Evolutionary conservation across 2,329 filamentous ascomycete genomes (phyloP).

Genomic region (Emericellopsis atlantica): DNA sequence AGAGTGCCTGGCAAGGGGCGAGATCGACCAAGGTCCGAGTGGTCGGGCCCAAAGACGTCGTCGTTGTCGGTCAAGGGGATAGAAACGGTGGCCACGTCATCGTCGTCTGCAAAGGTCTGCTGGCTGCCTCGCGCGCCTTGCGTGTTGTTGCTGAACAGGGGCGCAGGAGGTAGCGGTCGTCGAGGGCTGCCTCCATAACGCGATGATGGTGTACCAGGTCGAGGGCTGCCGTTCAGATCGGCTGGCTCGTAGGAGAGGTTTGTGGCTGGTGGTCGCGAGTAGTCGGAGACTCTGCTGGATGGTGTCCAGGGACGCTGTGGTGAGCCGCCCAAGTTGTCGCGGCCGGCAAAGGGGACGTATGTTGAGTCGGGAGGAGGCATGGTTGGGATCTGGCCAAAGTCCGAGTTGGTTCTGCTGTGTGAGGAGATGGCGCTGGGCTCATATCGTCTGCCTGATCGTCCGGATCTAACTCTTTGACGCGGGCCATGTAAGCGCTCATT

Average conservation of each 20-base stretch:
- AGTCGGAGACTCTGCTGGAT: conserved; percentile 41
- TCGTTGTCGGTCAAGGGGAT: conserved; percentile 51
- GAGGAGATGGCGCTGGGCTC: conserved; percentile 38
- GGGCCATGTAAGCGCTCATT: conserved; percentile 3
- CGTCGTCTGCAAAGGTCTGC: conserved; percentile 46
- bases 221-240: conserved; percentile 78
- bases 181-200: conserved; percentile 80
- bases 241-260: conserved; percentile 69
- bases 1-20: conserved; percentile 36
- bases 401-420: conserved; percentile 31
- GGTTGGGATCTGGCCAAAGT: conserved; percentile 41
- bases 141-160: conserved; percentile 52
- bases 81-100: conserved; percentile 42
- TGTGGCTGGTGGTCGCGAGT: conserved; percentile 57
- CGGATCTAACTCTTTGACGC: conserved; percentile 8
- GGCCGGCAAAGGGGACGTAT: conserved; percentile 43
- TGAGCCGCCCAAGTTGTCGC: conserved; percentile 22
- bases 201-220: conserved; percentile 83
- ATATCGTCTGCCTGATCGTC: conserved; percentile 21
- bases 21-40: conserved; percentile 36
- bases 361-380: conserved; percentile 52
- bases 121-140: conserved; percentile 31
- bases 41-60: conserved; percentile 59
- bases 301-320: conserved; percentile 49
- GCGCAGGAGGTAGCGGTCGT: conserved; percentile 77